Evolutionary conservation across 345 rosid genomes (phyloP), one percentile per base, ranked within the genome.

Genomic region (Pugionium cornutum): DNA sequence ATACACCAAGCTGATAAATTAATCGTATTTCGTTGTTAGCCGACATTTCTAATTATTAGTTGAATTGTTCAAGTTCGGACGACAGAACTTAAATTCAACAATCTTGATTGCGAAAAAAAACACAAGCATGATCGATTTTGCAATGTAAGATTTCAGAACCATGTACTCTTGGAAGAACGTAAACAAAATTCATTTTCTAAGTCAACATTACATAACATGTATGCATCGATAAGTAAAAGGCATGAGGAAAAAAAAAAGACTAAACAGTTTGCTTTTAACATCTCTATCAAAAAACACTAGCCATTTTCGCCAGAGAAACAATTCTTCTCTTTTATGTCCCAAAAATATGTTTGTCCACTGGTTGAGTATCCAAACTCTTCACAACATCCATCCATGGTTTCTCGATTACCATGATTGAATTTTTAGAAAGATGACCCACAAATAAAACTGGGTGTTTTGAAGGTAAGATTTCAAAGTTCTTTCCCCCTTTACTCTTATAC

Each of bases 311-410:
- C 46, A 43, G 60, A 60, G 47, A 51, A 53, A 61, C 27, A 33
- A 6, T 31, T 2, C 11, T 7, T 75, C 18, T 18, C 18, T 75
- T 69, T 76, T 71, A 92, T 37, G 96, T 76, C 72, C 98, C 98
- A 58, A 75, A 92, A 60, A 88, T 75, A 83, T 88, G 96, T 85
- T 92, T 92, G 82, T 92, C 94, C 41, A 92, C 86, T 53, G 98
- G 97, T 39, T 80, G 77, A 44, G 94, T 63, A 48, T 89, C 92
- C 11, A 92, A 81, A 58, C 74, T 67, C 75, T 83, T 86, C 43
- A 89, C 83, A 73, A 92, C 97, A 56, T 88, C 89, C 77, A 82
- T 73, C 98, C 98, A 92, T 1, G 98, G 94, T 78, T 83, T 89
- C 82, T 92, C 97, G 43, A 92, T 45, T 70, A 89, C 83, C 85